phyloP scores from a whole-genome alignment of 1,139 yeast species.

The Hansenula sp. region DNA sequence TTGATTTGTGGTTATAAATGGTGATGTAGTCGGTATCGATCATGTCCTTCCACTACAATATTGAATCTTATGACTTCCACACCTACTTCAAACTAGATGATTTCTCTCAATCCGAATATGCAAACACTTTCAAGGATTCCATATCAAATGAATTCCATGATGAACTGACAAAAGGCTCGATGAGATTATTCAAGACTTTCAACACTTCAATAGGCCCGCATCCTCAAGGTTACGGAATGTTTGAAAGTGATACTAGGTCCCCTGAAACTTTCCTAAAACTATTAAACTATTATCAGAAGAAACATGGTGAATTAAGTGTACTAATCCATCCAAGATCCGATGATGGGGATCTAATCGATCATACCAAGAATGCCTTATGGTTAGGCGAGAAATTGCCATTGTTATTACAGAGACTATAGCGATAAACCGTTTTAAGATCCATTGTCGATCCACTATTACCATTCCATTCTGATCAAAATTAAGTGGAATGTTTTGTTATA shows the following conservation, averaged over 20 bases:
- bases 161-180: slow-evolving; percentile 40
- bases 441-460: no score
- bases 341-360: slow-evolving; percentile 38
- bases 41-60: slow-evolving; percentile 17
- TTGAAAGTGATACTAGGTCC: slow-evolving; percentile 33
- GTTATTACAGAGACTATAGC: no score
- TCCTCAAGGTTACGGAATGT: slow-evolving; percentile 38
- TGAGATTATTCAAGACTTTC: slow-evolving; percentile 44
- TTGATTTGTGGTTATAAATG: no score
- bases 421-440: no score
- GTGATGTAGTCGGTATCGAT: background rate
- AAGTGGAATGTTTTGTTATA: no score
- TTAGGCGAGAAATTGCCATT: slow-evolving; percentile 31
- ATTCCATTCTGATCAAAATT: no score
- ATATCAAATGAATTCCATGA: slow-evolving; percentile 39
- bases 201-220: slow-evolving; percentile 57
- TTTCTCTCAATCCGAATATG: slow-evolving; percentile 32
- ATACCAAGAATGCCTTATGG: slow-evolving; percentile 54
- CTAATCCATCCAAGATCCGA: slow-evolving; percentile 46
- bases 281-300: slow-evolving; percentile 37
- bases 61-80: slow-evolving; percentile 48
- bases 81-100: slow-evolving; percentile 46
- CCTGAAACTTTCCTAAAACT: slow-evolving; percentile 30
- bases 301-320: slow-evolving; percentile 50
- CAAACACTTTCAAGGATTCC: slow-evolving; percentile 37